Conservation (phyloP, 2,329 filamentous ascomycete species). For the Xylaria sp. region DNA sequence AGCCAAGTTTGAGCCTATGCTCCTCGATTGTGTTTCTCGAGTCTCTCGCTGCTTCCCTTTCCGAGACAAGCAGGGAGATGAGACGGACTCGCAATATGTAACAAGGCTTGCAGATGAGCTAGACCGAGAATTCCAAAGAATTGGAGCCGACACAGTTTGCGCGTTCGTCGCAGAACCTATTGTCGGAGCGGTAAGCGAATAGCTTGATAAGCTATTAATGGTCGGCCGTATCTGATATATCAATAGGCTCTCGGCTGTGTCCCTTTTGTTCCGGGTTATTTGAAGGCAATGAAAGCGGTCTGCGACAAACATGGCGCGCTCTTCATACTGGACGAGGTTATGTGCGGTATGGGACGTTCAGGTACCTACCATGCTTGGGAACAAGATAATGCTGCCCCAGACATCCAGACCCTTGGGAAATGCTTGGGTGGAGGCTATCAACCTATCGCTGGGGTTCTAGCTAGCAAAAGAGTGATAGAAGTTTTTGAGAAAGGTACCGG, state of each 20-base stretch:
- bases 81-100: conserved; percentile 70
- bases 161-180: conserved; percentile 80
- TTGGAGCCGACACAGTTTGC: conserved; percentile 73
- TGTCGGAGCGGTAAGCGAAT: conserved; percentile 70
- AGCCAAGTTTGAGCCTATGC: conserved; percentile 69
- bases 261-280: conserved; percentile 72
- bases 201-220: background rate
- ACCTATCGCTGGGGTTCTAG: conserved; percentile 69
- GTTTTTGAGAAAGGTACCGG: conserved; percentile 52
- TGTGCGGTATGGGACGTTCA: conserved; percentile 72
- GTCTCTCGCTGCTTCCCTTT: conserved; percentile 76
- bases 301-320: conserved; percentile 78
- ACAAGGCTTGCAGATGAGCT: conserved; percentile 70
- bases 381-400: conserved; percentile 65
- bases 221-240: conserved; percentile 15
- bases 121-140: conserved; percentile 70
- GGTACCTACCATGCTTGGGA: conserved; percentile 71
- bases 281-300: conserved; percentile 72
- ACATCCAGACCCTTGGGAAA: conserved; percentile 74
- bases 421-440: conserved; percentile 72
- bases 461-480: conserved; percentile 62
- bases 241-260: conserved; percentile 69
- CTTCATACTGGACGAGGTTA: conserved; percentile 82
- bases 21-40: conserved; percentile 65
- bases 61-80: conserved; percentile 60